phyloP scores from a whole-genome alignment of 139 green algal genomes.

The Micractinium conductrix region DNA sequence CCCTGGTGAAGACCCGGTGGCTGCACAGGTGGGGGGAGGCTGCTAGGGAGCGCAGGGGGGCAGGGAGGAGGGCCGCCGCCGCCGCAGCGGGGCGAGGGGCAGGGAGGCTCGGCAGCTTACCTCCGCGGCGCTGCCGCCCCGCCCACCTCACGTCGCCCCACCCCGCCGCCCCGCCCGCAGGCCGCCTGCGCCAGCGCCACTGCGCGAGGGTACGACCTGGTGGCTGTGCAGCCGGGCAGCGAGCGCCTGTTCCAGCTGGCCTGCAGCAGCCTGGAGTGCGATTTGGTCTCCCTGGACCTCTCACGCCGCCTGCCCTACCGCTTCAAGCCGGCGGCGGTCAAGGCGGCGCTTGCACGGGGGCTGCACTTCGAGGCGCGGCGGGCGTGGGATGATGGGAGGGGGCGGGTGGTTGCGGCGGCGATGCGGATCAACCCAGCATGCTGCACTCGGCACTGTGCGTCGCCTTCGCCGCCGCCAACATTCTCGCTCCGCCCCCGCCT shows the following conservation, averaged over 20 bases:
- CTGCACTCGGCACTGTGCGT: not conserved
- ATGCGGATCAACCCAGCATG: not conserved
- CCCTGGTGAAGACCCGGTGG: conserved; percentile 36
- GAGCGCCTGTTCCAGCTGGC: conserved; percentile 58
- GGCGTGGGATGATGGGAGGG: not conserved
- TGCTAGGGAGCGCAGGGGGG: not conserved
- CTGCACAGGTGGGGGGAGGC: conserved; percentile 4
- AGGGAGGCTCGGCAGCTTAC: not conserved
- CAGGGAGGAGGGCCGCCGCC: not conserved
- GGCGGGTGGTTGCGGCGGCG: not conserved
- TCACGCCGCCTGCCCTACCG: conserved; percentile 48
- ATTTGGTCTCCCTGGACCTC: conserved; percentile 72
- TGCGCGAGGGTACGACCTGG: conserved; percentile 60
- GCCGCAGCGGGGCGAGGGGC: not conserved
- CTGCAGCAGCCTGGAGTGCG: conserved; percentile 64
- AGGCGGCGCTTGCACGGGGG: conserved; percentile 60
- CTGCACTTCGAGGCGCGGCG: conserved; percentile 65
- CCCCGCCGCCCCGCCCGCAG: not conserved
- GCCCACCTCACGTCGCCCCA: not conserved
- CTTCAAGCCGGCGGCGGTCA: conserved; percentile 46
- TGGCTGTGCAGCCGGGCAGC: conserved; percentile 63
- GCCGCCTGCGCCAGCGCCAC: conserved; percentile 29
- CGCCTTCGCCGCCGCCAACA: not conserved
- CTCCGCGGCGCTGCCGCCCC: not conserved
- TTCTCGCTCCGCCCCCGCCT: not conserved